Evolutionary conservation across 179 eudicot genomes (phyloP), one percentile per base, ranked within the genome.

Genomic region (Spergularia azorica): DNA sequence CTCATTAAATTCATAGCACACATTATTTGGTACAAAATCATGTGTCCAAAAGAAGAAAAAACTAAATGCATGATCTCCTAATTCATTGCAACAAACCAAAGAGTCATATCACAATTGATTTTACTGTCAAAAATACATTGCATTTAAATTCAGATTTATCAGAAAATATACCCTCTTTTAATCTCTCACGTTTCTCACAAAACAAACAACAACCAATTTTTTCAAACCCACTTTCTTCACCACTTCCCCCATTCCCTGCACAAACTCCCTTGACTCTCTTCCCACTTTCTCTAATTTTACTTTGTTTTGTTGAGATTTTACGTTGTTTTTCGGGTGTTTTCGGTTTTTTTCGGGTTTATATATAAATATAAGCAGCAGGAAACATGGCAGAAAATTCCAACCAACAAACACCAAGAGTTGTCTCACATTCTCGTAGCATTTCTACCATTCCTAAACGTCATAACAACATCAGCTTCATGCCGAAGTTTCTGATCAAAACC

Each of bases 401-500:
- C 62, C 72, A 48, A 38, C 38, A 46, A 32, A 72, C 12, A 54
- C 69, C 70, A 48, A 66, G 54, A 76, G 13, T 39, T 38, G 13
- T 21, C 0, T 66, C 77, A 71, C 70, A 81, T 72, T 72, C 69
- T 0, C 74, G 70, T 43, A 81, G 56, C 55, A 58, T 66, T 71
- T 76, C 73, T 18, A 72, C 16, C 70, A 38, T 81, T 10, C 39
- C 73, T 36, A 56, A 67, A 32, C 18, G 71, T 38, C 67, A 71
- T 36, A 76, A 80, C 20, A 73, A 26, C 59, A 58, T 66, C 63
- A 66, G 55, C 4, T 71, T 72, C 73, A 75, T 85, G 81, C 86
- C 80, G 17, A 83, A 85, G 11, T 72, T 85, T 70, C 77, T 82
- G 15, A 77, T 76, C 10, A 84, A 84, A 32, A 74, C 79, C 75